Evolutionary conservation across 345 rosid species (phyloP).

Genomic region (Moricandia moricandioides): DNA sequence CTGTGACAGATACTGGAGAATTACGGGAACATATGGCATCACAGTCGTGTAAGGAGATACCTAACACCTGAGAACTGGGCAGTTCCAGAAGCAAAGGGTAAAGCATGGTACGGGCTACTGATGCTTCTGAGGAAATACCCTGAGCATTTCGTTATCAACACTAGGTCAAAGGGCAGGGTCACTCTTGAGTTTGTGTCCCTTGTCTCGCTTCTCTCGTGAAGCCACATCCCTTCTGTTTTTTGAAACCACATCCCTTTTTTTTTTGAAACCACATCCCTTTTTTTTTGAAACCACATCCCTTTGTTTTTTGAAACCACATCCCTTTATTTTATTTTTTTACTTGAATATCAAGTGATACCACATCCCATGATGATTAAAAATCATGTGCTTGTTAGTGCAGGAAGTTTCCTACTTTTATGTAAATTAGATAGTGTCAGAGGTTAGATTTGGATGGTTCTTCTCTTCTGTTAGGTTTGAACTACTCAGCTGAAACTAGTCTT

Average conservation of each 20-base stretch:
- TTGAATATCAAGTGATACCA: background rate
- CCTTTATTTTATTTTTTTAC: background rate
- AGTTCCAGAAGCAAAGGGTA: constrained; percentile 65
- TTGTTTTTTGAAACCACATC: background rate
- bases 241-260: background rate
- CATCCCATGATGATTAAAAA: background rate
- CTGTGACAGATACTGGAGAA: constrained; percentile 63
- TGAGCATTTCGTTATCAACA: constrained; percentile 88
- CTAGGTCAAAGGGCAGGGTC: constrained; percentile 66
- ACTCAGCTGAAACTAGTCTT: background rate
- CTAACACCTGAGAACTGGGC: constrained; percentile 71
- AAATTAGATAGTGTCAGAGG: background rate
- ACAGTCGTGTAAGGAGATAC: constrained; percentile 72
- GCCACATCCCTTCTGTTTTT: background rate
- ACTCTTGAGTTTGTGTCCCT: constrained; percentile 78
- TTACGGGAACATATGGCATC: constrained; percentile 73
- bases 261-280: background rate
- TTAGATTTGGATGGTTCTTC: background rate
- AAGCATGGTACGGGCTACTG: constrained; percentile 85
- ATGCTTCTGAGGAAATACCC: constrained; percentile 81
- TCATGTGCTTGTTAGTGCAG: background rate
- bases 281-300: background rate
- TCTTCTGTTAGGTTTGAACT: background rate
- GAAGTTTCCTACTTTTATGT: background rate
- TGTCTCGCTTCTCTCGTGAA: constrained; percentile 66